Base-by-base conservation (phyloP, 768 basidiomycete species). In the Boletus rubroflammeus region DNA sequence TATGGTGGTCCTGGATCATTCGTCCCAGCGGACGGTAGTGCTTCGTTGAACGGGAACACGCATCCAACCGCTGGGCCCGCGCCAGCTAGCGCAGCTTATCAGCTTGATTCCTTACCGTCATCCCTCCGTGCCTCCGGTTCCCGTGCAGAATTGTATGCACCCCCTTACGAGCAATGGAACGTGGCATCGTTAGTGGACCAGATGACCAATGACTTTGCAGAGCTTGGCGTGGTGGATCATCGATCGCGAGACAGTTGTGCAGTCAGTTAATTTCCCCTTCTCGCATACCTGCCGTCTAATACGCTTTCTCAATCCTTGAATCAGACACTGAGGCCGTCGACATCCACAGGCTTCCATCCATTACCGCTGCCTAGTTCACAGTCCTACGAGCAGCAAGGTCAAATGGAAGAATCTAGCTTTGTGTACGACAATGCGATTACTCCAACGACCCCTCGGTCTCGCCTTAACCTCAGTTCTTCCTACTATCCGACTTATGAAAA, bases 1-100 rank as follows among this genome's bases (percentile, higher is more conserved):
- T 93, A 93, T 59, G 87, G 83, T 25, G 91, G 91, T 0, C 86
- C 86, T 8, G 91, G 91, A 46, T 81, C 80, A 31, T 93, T 93
- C 63, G 74, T 82, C 7, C 83, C 90, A 2, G 70, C 76, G 17
- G 79, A 76, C 21, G 74, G 64, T 28, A 54, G 28, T 23, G 57
- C 64, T 49, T 56, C 66, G 41, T 55, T 61, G 54, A 63, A 66
- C 50, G 73, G 64, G 15, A 59, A 55, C 48, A 36, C 55, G 10
- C 60, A 35, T 51, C 38, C 50, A 6, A 55, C 54, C 13, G 28
- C 54, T 50, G 50, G 40, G 19, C 57, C 56, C 29, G 5, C 31
- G 25, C 23, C 56, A 34, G 62, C 73, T 26, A 63, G 73, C 49
- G 73, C 55, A 65, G 73, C 53, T 63, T 61, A 54, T 77, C 78